Base-by-base conservation (phyloP, 1,284 basidiomycete species). In the Moesziomyces aphidis region DNA sequence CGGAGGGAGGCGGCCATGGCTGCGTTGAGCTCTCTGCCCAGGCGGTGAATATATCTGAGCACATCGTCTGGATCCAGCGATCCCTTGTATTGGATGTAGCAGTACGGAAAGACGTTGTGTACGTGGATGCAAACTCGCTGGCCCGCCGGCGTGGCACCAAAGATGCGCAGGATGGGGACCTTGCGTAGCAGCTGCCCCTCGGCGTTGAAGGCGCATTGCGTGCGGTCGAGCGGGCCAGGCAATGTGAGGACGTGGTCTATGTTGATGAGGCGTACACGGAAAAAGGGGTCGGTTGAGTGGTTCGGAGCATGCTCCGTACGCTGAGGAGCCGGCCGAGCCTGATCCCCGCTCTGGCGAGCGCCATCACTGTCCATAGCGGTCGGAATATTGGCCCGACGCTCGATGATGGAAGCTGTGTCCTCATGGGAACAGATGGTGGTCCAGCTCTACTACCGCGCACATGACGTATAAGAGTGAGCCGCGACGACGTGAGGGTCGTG, bases 111-210 rank as follows among this genome's bases (percentile, higher is more conserved):
- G 39, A 85, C 86, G 23, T 92, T 89, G 86, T 98, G 96, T 24
- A 98, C 87, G 86, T 97, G 92, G 11, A 94, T 88, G 82, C 94
- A 96, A 42, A 93, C 89, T 80, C 91, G 92, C 82, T 90, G 87
- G 4, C 93, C 92, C 1, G 86, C 84, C 0, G 93, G 92, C 1
- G 93, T 93, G 19, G 90, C 88, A 19, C 96, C 96, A 85, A 91
- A 98, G 59, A 97, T 91, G 55, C 94, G 89, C 55, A 98, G 88
- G 4, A 95, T 88, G 15, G 95, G 95, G 19, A 74, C 73, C 13
- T 88, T 88, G 22, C 92, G 87, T 5, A 86, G 59, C 3, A 23
- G 87, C 81, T 17, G 89, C 86, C 61, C 91, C 89, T 85, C 93
- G 90, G 50, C 92, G 59, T 24, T 85, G 74, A 82, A 82, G 5